These are phyloP conservation scores for Rhodamnia argentea DNA, from an alignment of 345 rosid genomes.

Conservation along the genomic window DNA sequence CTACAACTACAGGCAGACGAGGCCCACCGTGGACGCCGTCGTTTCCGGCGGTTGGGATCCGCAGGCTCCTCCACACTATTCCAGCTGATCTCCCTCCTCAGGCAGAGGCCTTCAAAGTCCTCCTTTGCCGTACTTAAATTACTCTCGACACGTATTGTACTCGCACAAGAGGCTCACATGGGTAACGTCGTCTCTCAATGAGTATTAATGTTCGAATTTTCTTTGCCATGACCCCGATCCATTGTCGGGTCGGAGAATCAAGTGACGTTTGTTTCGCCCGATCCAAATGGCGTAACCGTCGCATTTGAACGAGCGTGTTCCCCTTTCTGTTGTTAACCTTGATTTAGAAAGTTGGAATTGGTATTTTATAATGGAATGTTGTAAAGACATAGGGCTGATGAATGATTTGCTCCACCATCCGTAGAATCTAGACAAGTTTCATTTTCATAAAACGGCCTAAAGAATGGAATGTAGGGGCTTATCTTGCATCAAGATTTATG, in stretches of 20 bases:
- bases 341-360: background rate
- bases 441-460: background rate
- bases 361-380: background rate
- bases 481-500: no score
- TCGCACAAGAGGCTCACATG: background rate
- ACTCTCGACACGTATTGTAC: no score
- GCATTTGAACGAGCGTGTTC: background rate
- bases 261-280: background rate
- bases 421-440: background rate
- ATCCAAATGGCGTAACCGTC: background rate
- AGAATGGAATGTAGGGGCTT: background rate
- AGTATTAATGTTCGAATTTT: background rate
- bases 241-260: background rate
- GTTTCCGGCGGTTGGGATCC: background rate
- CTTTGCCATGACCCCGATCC: background rate
- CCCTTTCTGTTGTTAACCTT: background rate
- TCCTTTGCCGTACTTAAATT: background rate
- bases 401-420: background rate
- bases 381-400: background rate
- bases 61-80: background rate
- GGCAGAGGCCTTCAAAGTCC: background rate
- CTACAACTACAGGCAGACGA: conserved; percentile 14
- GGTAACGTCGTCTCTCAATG: background rate
- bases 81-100: background rate
- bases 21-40: background rate